phyloP scores from a whole-genome alignment of 768 basidiomycete species.

The Postia placenta region DNA sequence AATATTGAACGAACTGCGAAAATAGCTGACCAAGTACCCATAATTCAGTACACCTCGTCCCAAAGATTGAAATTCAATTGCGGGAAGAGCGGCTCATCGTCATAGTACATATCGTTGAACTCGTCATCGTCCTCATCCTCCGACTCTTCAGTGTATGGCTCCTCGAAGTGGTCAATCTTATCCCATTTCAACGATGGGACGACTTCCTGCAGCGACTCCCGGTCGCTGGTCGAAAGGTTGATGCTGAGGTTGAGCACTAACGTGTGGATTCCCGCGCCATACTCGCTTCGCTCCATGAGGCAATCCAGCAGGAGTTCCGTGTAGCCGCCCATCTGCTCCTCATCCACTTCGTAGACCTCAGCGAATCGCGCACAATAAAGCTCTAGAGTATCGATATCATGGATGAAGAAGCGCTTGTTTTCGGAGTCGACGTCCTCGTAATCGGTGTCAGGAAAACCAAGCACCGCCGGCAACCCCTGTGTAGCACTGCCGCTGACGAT shows the following conservation, averaged over 20 bases:
- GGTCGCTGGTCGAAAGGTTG: not conserved
- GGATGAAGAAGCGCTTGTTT: not conserved
- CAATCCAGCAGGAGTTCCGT: not conserved
- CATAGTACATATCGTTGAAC: not conserved
- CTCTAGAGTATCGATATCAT: not conserved
- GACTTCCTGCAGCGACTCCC: not conserved
- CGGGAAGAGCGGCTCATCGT: no score
- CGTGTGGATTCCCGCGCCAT: not conserved
- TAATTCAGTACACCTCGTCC: no score
- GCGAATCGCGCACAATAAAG: not conserved
- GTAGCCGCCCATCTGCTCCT: not conserved
- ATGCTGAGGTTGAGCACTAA: not conserved
- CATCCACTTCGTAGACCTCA: not conserved
- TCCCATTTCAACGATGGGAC: not conserved
- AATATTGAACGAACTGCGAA: no score
- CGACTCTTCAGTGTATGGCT: not conserved
- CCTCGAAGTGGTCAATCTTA: not conserved
- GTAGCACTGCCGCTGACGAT: not conserved
- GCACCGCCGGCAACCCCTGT: not conserved
- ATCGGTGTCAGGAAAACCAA: not conserved
- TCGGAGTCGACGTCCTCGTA: not conserved
- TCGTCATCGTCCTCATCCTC: not conserved
- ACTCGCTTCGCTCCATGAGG: not conserved
- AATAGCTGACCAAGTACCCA: no score
- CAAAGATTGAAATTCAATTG: no score